A percentile compares a stretch with the other conserved stretches of the same genome.
Evolutionary conservation across 2,329 filamentous ascomycete species (phyloP).

Genomic region (Dendrostoma leiphaemia): DNA sequence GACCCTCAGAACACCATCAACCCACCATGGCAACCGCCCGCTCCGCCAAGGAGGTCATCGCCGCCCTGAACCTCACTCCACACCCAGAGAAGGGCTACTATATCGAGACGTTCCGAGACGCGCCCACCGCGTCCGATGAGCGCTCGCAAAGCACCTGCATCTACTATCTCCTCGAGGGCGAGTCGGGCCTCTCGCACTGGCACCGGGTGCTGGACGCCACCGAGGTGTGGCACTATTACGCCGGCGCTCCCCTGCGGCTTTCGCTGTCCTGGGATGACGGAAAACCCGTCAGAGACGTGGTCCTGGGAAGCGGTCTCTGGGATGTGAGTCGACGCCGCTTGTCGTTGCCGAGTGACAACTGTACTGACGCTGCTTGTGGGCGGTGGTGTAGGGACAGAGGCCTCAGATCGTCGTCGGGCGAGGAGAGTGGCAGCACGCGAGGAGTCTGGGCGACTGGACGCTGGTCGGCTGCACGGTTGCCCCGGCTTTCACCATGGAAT

Average conservation of each 20-base stretch:
- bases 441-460: neutral
- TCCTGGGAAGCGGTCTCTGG: constrained; percentile 2
- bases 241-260: neutral
- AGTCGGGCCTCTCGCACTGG: neutral
- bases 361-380: no score
- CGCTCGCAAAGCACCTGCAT: neutral
- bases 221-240: constrained; percentile 6
- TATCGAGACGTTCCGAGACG: neutral
- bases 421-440: neutral
- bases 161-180: constrained; percentile 5
- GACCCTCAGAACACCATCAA: neutral
- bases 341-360: no score
- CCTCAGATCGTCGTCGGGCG: neutral
- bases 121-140: neutral
- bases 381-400: neutral
- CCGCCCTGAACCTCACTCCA: neutral
- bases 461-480: constrained; percentile 13
- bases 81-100: constrained; percentile 1
- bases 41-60: neutral
- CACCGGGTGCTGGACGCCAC: constrained; percentile 2
- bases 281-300: constrained; percentile 1
- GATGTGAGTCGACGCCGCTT: neutral
- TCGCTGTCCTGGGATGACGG: constrained; percentile 7
- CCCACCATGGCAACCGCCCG: neutral
- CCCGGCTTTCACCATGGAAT: constrained; percentile 27